Evolutionary conservation across 768 basidiomycete genomes (phyloP).

Genomic region (Chalciporus chontae): DNA sequence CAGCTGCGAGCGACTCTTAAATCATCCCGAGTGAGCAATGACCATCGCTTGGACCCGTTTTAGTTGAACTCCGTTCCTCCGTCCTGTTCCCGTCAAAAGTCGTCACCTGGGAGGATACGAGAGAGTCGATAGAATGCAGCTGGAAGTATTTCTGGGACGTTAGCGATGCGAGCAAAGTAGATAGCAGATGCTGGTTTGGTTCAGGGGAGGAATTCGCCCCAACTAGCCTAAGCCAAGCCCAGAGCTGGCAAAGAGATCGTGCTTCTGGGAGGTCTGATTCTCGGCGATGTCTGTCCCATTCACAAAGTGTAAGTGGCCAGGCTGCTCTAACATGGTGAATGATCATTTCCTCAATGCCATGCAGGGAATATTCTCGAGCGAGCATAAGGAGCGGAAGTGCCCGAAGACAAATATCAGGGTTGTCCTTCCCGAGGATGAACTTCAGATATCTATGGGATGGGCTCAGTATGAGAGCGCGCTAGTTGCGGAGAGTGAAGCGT

Average conservation of each 20-base stretch:
- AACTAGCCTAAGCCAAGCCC: too few species aligned
- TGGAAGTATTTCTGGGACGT: conserved; percentile 40
- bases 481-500: not conserved
- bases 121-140: conserved; percentile 50
- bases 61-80: not conserved
- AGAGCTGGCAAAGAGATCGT: too few species aligned
- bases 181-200: conserved; percentile 34
- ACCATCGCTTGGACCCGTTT: conserved; percentile 15
- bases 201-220: conserved; percentile 10
- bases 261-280: not conserved
- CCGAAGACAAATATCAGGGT: conserved; percentile 4
- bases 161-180: conserved; percentile 39
- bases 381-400: conserved; percentile 9
- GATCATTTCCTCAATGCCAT: conserved; percentile 6
- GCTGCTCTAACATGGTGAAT: conserved; percentile 2
- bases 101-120: conserved; percentile 14
- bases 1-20: conserved; percentile 14
- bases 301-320: conserved; percentile 11
- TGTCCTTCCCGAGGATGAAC: too few species aligned
- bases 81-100: conserved; percentile 13
- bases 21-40: conserved; percentile 16
- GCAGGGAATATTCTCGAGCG: conserved; percentile 11
- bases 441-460: too few species aligned
- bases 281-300: conserved; percentile 13
- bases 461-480: not conserved